Evolutionary conservation across 805 yeast species (phyloP).

Genomic region (Wickerhamiella shivajii): DNA sequence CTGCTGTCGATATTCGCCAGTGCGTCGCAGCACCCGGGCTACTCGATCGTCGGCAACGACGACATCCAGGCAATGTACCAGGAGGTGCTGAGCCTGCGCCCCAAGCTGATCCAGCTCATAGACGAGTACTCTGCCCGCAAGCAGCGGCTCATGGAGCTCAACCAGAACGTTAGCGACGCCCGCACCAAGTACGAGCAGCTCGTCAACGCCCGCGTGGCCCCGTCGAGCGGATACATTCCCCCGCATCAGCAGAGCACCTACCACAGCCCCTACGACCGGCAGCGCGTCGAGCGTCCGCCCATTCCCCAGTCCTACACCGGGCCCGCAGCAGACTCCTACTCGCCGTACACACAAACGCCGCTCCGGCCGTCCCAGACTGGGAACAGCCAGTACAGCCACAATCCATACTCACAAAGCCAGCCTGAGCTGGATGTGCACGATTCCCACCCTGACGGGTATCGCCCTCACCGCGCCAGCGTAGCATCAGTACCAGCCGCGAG

Average conservation of each 20-base stretch:
- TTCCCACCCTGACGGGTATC: no score
- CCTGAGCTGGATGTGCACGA: no score
- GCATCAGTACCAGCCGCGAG: not conserved
- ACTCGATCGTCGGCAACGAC: constrained; percentile 35
- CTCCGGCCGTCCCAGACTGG: no score
- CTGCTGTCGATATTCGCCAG: constrained; percentile 42
- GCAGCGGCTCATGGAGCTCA: constrained; percentile 61
- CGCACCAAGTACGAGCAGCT: constrained; percentile 54
- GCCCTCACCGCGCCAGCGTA: not conserved
- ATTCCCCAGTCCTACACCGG: no score
- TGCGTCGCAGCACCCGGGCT: constrained; percentile 22
- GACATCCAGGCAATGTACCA: constrained; percentile 66
- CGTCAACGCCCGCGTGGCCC: constrained; percentile 20
- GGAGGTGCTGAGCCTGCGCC: constrained; percentile 55
- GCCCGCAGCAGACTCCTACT: no score
- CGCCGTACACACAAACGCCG: no score
- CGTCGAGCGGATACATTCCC: no score
- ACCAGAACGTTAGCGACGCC: constrained; percentile 56
- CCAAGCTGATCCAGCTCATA: constrained; percentile 55
- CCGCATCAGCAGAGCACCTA: no score
- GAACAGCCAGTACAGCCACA: no score
- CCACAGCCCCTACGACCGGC: no score
- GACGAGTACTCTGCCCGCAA: constrained; percentile 65
- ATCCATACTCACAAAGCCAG: no score
- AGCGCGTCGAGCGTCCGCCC: no score